Evolutionary conservation across 208 protist genomes (phyloP), one percentile per base, ranked within the genome.

Genomic region (Acanthamoeba lenticulata): DNA sequence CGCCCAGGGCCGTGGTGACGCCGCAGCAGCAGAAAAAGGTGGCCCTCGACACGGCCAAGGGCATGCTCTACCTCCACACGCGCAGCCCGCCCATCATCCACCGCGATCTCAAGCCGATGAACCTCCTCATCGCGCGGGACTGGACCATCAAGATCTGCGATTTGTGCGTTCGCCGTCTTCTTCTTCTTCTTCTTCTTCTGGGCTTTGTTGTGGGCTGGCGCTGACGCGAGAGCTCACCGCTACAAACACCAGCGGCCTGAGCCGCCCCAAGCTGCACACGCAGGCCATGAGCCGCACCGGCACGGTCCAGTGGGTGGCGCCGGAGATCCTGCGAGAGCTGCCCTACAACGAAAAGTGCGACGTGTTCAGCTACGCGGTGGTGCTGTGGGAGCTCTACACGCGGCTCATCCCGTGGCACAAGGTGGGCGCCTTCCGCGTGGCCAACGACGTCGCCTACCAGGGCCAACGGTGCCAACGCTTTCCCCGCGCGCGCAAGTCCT

Each of bases 341-440:
- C 38, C 85, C 32, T 96, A 96, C 45, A 93, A 88, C 49, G 81
- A 94, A 36, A 81, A 49, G 24, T 92, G 85, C 40, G 95, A 96
- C 86, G 94, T 96, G 15, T 96, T 94, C 55, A 74, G 57, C 9
- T 96, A 90, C 52, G 95, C 81, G 34, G 91, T 96, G 21, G 57
- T 92, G 3, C 38, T 96, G 2, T 96, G 95, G 95, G 93, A 96
- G 38, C 72, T 83, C 72, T 69, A 69, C 60, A 69, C 60, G 5
- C 60, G 60, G 27, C 60, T 29, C 29, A 69, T 69, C 19, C 60
- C 60, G 27, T 83, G 72, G 72, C 34, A 49, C 72, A 83, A 83
- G 42, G 24, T 52, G 24, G 72, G 38, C 11, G 38, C 72, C 15
- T 83, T 83, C 72, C 72, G 72, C 27, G 72, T 83, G 11, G 72